These are phyloP conservation scores for Leccinum rimulosum DNA, from an alignment of 768 basidiomycete genomes.

Conservation along the genomic window DNA sequence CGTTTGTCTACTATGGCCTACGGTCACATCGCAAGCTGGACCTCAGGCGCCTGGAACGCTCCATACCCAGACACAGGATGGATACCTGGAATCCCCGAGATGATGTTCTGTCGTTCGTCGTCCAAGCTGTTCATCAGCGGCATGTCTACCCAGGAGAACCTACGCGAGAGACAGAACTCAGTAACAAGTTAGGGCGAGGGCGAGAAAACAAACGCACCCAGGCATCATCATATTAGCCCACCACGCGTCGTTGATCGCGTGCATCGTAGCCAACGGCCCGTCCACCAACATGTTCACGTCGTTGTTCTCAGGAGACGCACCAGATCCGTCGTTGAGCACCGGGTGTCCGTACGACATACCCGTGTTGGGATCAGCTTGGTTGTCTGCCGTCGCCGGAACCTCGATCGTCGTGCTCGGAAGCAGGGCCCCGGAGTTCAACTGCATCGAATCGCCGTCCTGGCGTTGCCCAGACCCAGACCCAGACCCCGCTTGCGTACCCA, in stretches of 20 bases:
- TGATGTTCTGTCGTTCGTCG: conserved; percentile 11
- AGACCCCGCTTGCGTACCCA: conserved; percentile 10
- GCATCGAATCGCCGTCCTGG: conserved; percentile 32
- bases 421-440: conserved; percentile 22
- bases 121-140: conserved; percentile 23
- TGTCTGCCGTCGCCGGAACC: neutral
- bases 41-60: conserved; percentile 16
- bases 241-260: conserved; percentile 67
- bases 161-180: neutral
- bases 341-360: conserved; percentile 38
- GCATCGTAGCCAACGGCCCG: conserved; percentile 69
- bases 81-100: conserved; percentile 17
- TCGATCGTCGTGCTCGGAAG: neutral
- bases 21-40: conserved; percentile 26
- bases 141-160: conserved; percentile 34
- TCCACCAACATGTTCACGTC: conserved; percentile 34
- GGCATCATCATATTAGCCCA: conserved; percentile 88
- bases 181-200: neutral
- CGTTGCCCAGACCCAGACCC: conserved; percentile 12
- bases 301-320: neutral
- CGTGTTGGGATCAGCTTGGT: conserved; percentile 32
- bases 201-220: conserved; percentile 36
- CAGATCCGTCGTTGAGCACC: conserved; percentile 16
- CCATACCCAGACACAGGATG: conserved; percentile 22
- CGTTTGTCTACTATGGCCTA: neutral